Conservation (phyloP, 192 early-diverging fungal species). For the Gaertneriomyces sp. region DNA sequence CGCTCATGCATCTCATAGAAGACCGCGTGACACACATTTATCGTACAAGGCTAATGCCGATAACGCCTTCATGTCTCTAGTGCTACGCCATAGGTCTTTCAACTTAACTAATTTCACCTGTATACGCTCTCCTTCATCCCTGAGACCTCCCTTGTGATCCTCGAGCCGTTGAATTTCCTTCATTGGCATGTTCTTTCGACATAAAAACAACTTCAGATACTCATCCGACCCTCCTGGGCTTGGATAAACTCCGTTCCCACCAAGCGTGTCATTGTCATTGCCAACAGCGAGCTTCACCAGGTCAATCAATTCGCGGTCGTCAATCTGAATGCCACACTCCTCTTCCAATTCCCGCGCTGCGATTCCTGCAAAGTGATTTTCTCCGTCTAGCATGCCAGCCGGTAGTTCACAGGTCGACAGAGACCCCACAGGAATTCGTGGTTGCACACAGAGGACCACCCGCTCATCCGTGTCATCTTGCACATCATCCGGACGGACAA, state of each 20-base stretch:
- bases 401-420: constrained; percentile 70
- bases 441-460: constrained; percentile 70
- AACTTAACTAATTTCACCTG: constrained; percentile 62
- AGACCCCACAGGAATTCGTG: constrained; percentile 64
- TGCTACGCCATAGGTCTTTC: constrained; percentile 59
- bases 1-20: background rate
- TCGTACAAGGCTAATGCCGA: constrained; percentile 64
- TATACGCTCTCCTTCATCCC: constrained; percentile 75
- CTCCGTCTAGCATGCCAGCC: constrained; percentile 81
- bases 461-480: constrained; percentile 40
- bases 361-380: constrained; percentile 67
- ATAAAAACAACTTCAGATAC: constrained; percentile 66
- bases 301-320: constrained; percentile 60
- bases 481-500: constrained; percentile 41
- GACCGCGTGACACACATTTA: background rate
- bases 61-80: constrained; percentile 70
- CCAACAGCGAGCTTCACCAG: constrained; percentile 58
- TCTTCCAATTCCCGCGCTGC: constrained; percentile 78
- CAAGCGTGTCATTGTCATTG: constrained; percentile 3
- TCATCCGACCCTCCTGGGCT: constrained; percentile 81
- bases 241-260: constrained; percentile 60
- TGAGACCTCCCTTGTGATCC: constrained; percentile 64
- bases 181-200: constrained; percentile 51
- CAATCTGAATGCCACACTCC: constrained; percentile 71
- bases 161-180: constrained; percentile 55